These are phyloP conservation scores for Trichoderma sp. DNA, from an alignment of 2,329 filamentous ascomycete species.

Conservation along the genomic window DNA sequence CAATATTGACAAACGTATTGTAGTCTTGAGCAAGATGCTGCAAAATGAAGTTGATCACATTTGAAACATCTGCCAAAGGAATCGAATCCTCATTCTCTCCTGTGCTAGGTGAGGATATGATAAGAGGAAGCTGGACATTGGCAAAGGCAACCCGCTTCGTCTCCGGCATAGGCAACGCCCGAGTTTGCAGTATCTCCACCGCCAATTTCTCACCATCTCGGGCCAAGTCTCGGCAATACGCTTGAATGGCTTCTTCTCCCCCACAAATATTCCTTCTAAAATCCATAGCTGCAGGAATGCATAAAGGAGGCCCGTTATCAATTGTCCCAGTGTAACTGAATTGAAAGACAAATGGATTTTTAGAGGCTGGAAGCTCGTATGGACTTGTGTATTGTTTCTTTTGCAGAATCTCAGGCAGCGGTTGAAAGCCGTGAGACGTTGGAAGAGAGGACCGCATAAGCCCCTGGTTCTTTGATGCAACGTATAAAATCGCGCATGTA, in stretches of 20 bases:
- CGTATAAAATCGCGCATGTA: slow-evolving; percentile 12
- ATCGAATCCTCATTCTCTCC: not conserved
- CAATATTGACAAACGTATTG: slow-evolving; percentile 2
- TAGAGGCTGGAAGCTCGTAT: not conserved
- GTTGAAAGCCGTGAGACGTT: slow-evolving; percentile 11
- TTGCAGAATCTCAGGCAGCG: not conserved
- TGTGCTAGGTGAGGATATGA: not conserved
- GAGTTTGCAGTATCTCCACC: not conserved
- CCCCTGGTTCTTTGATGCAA: not conserved
- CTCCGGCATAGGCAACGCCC: not conserved
- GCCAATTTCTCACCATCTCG: not conserved
- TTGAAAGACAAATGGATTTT: slow-evolving; percentile 13
- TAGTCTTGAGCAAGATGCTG: not conserved
- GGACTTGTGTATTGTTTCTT: slow-evolving; percentile 7
- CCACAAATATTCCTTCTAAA: not conserved
- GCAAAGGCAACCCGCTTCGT: slow-evolving; percentile 7
- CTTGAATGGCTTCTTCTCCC: not conserved
- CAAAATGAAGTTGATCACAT: not conserved
- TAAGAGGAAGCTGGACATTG: slow-evolving; percentile 6
- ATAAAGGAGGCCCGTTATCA: slow-evolving; percentile 7
- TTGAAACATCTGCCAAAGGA: not conserved
- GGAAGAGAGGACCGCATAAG: slow-evolving; percentile 9
- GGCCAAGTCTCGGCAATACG: not conserved
- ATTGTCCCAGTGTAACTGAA: slow-evolving; percentile 15
- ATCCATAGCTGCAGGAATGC: not conserved